phyloP scores from a whole-genome alignment of 441 rosid species.

The Gossypium aridum region DNA sequence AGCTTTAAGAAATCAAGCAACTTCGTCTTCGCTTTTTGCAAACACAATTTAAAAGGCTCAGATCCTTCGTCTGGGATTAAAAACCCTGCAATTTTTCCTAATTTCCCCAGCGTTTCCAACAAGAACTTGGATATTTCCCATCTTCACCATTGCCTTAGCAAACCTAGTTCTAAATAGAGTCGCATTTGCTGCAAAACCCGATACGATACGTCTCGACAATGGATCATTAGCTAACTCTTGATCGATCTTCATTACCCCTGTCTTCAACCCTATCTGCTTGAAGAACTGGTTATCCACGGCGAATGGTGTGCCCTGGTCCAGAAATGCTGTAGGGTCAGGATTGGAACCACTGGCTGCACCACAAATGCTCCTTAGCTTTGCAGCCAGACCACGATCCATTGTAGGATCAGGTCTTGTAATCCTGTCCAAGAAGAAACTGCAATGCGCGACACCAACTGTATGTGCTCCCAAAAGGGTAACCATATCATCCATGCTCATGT shows the following conservation, averaged over 20 bases:
- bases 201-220: slow-evolving; percentile 24
- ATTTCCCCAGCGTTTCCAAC: slow-evolving; percentile 45
- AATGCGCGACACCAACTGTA: slow-evolving; percentile 49
- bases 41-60: neutral
- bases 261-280: slow-evolving; percentile 26
- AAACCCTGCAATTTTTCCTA: slow-evolving; percentile 35
- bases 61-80: neutral
- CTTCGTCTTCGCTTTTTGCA: neutral
- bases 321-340: slow-evolving; percentile 33
- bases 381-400: slow-evolving; percentile 29
- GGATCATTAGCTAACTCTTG: slow-evolving; percentile 31
- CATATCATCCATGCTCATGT: slow-evolving; percentile 35
- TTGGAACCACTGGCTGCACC: slow-evolving; percentile 2
- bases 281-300: slow-evolving; percentile 34
- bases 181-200: slow-evolving; percentile 25
- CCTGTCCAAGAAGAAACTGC: slow-evolving; percentile 35
- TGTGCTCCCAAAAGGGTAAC: slow-evolving; percentile 47
- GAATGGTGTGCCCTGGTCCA: slow-evolving; percentile 41
- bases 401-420: slow-evolving; percentile 28
- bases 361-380: slow-evolving; percentile 25
- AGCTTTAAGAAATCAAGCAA: neutral
- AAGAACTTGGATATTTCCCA: slow-evolving; percentile 36
- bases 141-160: slow-evolving; percentile 42
- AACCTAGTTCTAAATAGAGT: slow-evolving; percentile 24
- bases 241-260: slow-evolving; percentile 45